Base-by-base conservation (phyloP, 2,329 filamentous ascomycete species). In the Cytospora paraplurivora region DNA sequence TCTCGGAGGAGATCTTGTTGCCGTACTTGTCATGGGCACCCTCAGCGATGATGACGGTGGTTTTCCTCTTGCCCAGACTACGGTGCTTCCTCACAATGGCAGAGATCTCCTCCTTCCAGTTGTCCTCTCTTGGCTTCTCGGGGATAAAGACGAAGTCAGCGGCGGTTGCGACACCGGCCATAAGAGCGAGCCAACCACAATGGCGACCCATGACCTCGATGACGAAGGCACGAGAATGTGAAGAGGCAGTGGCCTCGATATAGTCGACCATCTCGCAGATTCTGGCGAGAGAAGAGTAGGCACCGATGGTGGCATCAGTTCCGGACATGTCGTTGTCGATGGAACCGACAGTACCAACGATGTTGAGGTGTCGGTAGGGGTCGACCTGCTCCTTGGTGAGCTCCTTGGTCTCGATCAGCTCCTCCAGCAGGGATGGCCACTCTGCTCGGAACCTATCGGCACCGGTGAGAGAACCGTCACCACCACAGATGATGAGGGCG, bases 311-410 rank as follows among this genome's bases (percentile, higher is more conserved):
- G 64, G 95, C 94, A 76, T 99, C 95, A 13, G 95, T 99, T 68
- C 92, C 92, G 56, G 93, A 96, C 78, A 99, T 90, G 74, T 99
- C 95, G 74, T 99, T 99, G 82, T 99, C 95, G 73, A 99, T 99
- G 60, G 93, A 97, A 63, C 95, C 95, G 34, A 99, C 95, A 58
- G 98, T 82, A 55, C 95, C 95, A 60, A 98, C 94, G 69, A 99
- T 97, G 78, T 98, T 99, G 73, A 99, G 85, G 70, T 96, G 88
- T 72, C 85, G 84, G 82, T 92, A 96, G 1, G 91, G 90, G 53
- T 86, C 81, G 64, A 92, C 79, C 74, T 97, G 89, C 62, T 89
- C 85, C 51, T 80, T 72, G 7, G 86, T 88, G 71, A 97, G 82
- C 72, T 94, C 84, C 59, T 88, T 87, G 3, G 78, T 90, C 56